Evolutionary conservation across 2,329 filamentous ascomycete genomes (phyloP), one percentile per base, ranked within the genome.

Genomic region (Colletotrichum scovillei): DNA sequence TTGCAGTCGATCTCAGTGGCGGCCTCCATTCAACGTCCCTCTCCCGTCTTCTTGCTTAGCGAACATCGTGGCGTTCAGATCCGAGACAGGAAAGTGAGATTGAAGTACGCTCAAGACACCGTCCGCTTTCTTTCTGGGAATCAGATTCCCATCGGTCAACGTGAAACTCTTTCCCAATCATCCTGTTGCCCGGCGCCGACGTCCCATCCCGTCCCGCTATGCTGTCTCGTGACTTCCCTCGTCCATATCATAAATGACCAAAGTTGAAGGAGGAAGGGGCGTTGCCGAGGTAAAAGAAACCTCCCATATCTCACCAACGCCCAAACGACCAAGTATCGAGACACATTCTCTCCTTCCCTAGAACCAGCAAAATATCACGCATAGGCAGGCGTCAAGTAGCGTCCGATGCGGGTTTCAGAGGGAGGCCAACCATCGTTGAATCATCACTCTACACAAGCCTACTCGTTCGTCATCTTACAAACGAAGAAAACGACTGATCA

Each of bases 161-260:
- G 19, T 49, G 42, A n/a, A 9, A n/a, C 42, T 49, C 1, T 49
- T 49, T 22, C 14, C 62, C 42, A 60, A 58, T 55, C 35, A 52
- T n/a, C 32, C n/a, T 28, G 24, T 49, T 24, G 5, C 46, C 24
- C 35, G 22, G 14, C 38, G n/a, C 35, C 46, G 11, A 30, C 26
- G 8, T 26, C 24, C 16, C 35, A 16, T 57, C 56, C 56, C 35
- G 26, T 57, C 46, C n/a, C 35, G 63, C 57, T n/a, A 38, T 56
- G 6, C 28, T 32, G 63, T 71, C 49, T 57, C 57, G 49, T 67
- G 64, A 60, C 69, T 6, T 28, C 16, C 38, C 11, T 56, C n/a
- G 35, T 52, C 62, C 56, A 68, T 71, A 68, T 71, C 69, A 71
- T 9, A 71, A 62, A 67, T 71, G 63, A 71, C 28, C 32, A 62